Evolutionary conservation across 768 basidiomycete genomes (phyloP), one percentile per base, ranked within the genome.

Genomic region (Gloeophyllum trabeum): DNA sequence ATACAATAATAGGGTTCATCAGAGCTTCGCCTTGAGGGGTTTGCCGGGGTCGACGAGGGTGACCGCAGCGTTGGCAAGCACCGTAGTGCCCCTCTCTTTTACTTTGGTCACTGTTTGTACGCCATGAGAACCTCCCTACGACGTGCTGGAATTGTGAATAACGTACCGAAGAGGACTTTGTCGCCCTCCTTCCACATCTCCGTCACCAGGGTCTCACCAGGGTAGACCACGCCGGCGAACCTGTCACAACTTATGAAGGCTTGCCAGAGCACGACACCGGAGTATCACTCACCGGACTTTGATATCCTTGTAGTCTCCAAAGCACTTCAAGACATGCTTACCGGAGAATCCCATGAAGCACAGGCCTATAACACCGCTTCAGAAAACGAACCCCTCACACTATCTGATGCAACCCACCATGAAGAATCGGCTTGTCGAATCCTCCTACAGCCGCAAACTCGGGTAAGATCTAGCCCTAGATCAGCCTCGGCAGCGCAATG

Each of bases 161-260:
- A 73, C 89, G 57, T 51, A 96, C 91, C 67, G 60, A 99, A 99
- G 39, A 97, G 79, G 42, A 98, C 81, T 62, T 80, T 96, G 46
- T 72, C 61, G 2, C 82, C 87, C 52, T 96, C 91, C 59, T 92
- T 96, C 96, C 96, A 99, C 94, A 98, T 97, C 58, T 89, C 80
- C 0, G 94, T 99, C 12, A 91, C 68, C 41, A 98, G 71, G 2
- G 94, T 98, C 62, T 98, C 92, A 0, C 93, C 94, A 2, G 94
- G 96, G 57, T 83, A 93, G 19, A 98, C 90, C 2, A 89, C 79
- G 3, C 90, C 91, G 0, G 84, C 77, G 60, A 98, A 94, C 24
- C 85, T 85, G 47, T n/a, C 21, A 19, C 47, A 20, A 43, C 35
- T 24, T n/a, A 18, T 19, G 44, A 39, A 30, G 21, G 41, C 39